Base-by-base conservation (phyloP, 2,329 filamentous ascomycete genomes). In the Drechslerella stenobrocha region DNA sequence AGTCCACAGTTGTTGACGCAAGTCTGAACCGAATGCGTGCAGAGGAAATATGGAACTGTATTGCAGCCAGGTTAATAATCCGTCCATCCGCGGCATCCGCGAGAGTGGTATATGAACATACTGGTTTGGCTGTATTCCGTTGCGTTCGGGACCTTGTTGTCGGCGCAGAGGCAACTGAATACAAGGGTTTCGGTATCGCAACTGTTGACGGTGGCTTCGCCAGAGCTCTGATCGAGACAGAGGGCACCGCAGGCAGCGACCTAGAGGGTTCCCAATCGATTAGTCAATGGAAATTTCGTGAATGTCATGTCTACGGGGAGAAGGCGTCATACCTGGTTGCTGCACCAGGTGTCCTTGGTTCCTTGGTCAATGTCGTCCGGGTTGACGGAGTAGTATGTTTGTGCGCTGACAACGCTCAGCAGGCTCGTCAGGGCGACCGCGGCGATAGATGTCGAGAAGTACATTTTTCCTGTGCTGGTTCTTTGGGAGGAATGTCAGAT, bases 121-220 rank as follows among this genome's bases (percentile, higher is more conserved):
- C 63, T 69, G 34, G 64, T 69, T 32, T 69, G 64, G 26, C 57
- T 51, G 52, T 69, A 69, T 15, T 69, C 37, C 9, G 64, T 69
- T 37, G 64, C 52, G 28, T 69, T 69, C 9, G 64, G 64, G 20
- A 26, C n/a, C 26, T 45, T 69, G 46, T 58, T 58, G 22, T 69
- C 64, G 51, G 51, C 45, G 23, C 64, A 69, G 52, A 69, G 48
- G 57, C 64, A 69, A 20, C 52, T 35, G 46, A 37, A 69, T 15
- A 26, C 23, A 13, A 69, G 64, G n/a, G 51, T 58, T 2, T 63
- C 57, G 15, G 48, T 28, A 30, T 69, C 57, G 22, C 64, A 69
- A 23, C 47, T 46, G 40, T 69, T 69, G 34, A 42, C 48, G 40
- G 46, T 61, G 7, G 52, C 44, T 20, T 42, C 53, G 18, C 57